Percentiles rank a stretch among this genome's conserved stretches.
Evolutionary conservation across 1,284 basidiomycete genomes (phyloP).

Genomic region (Moniliella sp.): DNA sequence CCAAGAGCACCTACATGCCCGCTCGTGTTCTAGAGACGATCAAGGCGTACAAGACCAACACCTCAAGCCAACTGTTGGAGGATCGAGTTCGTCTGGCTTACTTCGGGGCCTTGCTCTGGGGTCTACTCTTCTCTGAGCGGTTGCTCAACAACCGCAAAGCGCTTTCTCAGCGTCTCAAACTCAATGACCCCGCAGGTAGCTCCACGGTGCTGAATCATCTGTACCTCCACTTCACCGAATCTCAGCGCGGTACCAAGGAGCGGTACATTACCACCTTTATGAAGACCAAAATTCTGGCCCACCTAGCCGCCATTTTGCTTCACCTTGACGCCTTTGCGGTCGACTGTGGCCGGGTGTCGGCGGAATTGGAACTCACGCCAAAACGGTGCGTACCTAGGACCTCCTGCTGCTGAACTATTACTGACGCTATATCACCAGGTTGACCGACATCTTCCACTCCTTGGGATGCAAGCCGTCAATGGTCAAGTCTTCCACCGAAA

Average conservation of each 20-base stretch:
- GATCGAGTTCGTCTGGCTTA: constrained; percentile 5
- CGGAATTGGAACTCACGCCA: too few relatives aligned
- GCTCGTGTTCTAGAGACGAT: constrained; percentile 7
- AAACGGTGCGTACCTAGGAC: too few relatives aligned
- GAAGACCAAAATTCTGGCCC: constrained; percentile 20
- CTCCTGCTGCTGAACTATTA: too few relatives aligned
- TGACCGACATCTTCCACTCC: too few relatives aligned
- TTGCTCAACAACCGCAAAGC: constrained; percentile 4
- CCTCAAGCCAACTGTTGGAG: neutral
- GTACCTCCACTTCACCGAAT: constrained; percentile 8
- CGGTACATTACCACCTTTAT: constrained; percentile 10
- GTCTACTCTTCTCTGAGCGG: constrained; percentile 3
- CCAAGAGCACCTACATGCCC: constrained; percentile 7
- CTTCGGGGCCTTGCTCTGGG: constrained; percentile 8
- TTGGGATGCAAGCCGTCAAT: too few relatives aligned
- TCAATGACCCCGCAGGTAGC: constrained; percentile 3
- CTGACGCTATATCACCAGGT: too few relatives aligned
- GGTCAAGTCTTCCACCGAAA: too few relatives aligned
- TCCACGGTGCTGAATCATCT: constrained; percentile 9
- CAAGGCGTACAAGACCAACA: constrained; percentile 2
- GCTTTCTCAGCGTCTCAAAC: constrained; percentile 6
- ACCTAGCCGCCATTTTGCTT: constrained; percentile 20
- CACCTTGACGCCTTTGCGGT: constrained; percentile 25
- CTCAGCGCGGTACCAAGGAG: constrained; percentile 5
- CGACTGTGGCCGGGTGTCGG: too few relatives aligned